Percentiles rank a stretch among this genome's conserved stretches.
phyloP scores from a whole-genome alignment of 169 alveolate genomes.

The Blepharisma undulans region DNA sequence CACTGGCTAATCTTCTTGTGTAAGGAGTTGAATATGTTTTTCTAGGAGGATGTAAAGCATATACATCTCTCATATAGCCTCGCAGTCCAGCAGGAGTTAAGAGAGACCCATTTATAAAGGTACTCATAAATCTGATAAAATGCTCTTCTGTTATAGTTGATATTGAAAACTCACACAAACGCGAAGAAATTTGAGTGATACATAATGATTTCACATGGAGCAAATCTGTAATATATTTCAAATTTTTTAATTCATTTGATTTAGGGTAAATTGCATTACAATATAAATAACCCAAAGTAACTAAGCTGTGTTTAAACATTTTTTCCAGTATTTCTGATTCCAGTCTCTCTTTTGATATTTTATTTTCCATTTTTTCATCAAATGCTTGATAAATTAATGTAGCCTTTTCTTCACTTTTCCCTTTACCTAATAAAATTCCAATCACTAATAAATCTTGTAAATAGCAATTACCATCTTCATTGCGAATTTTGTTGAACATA shows the following conservation, averaged over 20 bases:
- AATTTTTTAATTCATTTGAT: background rate
- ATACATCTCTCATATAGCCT: background rate
- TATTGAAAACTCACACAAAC: background rate
- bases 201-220: background rate
- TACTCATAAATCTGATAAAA: background rate
- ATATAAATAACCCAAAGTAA: background rate
- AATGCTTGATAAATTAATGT: background rate
- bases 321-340: background rate
- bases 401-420: background rate
- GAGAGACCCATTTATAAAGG: background rate
- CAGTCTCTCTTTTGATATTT: background rate
- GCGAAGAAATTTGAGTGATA: background rate
- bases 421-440: slow-evolving; percentile 22
- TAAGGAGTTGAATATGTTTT: background rate
- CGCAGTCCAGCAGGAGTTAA: background rate
- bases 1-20: background rate
- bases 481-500: background rate
- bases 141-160: background rate
- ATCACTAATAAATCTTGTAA: background rate
- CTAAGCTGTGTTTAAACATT: background rate
- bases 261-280: background rate
- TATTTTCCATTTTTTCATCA: background rate
- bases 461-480: background rate
- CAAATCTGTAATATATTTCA: background rate
- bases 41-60: background rate